Percentiles rank a stretch among this genome's conserved stretches.
These are phyloP conservation scores for Tephrocybe sp. DNA, from an alignment of 768 basidiomycete species.

Conservation along the genomic window DNA sequence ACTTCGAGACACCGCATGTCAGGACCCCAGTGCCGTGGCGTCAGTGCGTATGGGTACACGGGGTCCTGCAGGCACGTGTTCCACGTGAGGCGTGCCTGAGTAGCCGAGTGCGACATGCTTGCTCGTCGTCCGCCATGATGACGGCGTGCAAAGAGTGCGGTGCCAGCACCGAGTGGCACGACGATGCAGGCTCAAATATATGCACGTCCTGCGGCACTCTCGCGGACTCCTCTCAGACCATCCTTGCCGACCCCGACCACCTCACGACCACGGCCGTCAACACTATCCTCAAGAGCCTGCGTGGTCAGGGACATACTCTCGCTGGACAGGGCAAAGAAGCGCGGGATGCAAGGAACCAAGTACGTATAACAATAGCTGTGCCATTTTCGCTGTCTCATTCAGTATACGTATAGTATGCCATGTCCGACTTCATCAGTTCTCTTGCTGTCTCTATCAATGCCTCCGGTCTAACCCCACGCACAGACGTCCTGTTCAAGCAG, in stretches of 20 bases:
- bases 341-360: conserved; percentile 61
- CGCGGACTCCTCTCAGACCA: conserved; percentile 55
- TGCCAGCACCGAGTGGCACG: conserved; percentile 50
- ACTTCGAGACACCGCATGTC: conserved; percentile 12
- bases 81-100: conserved; percentile 1
- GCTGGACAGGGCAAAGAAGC: conserved; percentile 66
- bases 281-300: conserved; percentile 46
- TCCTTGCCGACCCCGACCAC: conserved; percentile 50
- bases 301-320: conserved; percentile 49
- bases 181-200: conserved; percentile 56
- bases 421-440: conserved; percentile 59
- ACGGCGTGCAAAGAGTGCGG: conserved; percentile 53
- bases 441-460: conserved; percentile 57
- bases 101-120: background rate
- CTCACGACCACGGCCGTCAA: conserved; percentile 31
- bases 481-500: conserved; percentile 65
- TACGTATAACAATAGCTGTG: conserved; percentile 30
- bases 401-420: conserved; percentile 47
- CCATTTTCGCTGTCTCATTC: conserved; percentile 15
- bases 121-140: conserved; percentile 26
- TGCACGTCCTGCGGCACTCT: conserved; percentile 76
- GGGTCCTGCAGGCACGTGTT: conserved; percentile 16
- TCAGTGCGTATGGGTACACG: background rate
- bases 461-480: conserved; percentile 62
- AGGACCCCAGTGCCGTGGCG: conserved; percentile 15